Evolutionary conservation across 1,139 yeast genomes (phyloP), one percentile per base, ranked within the genome.

Genomic region (Nematodospora anomalae): DNA sequence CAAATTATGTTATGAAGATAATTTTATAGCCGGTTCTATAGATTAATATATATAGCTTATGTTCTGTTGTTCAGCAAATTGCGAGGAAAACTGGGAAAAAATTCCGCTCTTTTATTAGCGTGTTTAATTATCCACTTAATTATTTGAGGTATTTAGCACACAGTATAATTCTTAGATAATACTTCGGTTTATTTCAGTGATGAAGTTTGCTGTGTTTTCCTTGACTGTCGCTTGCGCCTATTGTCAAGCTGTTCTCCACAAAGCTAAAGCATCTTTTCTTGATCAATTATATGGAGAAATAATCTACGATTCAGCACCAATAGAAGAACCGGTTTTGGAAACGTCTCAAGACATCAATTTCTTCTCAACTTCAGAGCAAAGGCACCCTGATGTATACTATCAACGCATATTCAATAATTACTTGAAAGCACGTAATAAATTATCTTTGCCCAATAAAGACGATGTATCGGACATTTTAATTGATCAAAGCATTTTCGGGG

Each of bases 381-480:
- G n/a, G 4, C 13, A 26, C 13, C 34, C 41, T 4, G 35, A 35
- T 18, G 14, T 24, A 4, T 33, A 33, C 23, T 31, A 41, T 18
- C 38, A 41, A 21, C 28, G 29, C 16, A 30, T 31, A 2, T 23
- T 43, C 10, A 32, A 37, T 26, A 15, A 29, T 3, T 51, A 45
- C 30, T 15, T 51, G 31, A 48, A 46, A 21, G 54, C 53, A 36
- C 56, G 58, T 34, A 44, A 57, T 22, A 52, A 57, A 28, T 37
- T 64, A 30, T 49, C 49, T 1, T 53, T 63, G 6, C 75, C 75
- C 0, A 50, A 52, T 13, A 60, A 61, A 35, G 74, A 68, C 38
- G 69, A 67, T 30, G 61, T 67, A 2, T 47, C 57, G 2, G 74
- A 67, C 39, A 52, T 67, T 30, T 38, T 45, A 9, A 39, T 47